phyloP scores from a whole-genome alignment of 2,329 filamentous ascomycete genomes.

The Penicillium vulpinum region DNA sequence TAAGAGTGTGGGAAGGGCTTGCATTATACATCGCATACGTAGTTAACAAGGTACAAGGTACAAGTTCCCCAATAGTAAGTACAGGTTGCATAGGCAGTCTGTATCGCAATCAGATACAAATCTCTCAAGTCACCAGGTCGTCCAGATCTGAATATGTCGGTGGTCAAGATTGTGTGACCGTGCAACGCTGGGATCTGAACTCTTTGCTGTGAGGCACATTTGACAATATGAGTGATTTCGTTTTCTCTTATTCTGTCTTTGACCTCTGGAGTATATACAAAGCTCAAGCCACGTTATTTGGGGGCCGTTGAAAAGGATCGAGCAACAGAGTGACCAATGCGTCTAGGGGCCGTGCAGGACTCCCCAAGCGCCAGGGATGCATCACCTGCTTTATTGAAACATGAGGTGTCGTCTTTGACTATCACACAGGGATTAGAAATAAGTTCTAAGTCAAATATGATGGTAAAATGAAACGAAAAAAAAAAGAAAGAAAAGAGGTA shows the following conservation, averaged over 20 bases:
- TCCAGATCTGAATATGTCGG: slow-evolving; percentile 23
- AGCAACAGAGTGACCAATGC: slow-evolving; percentile 4
- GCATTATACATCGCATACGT: neutral
- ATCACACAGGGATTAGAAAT: too few species aligned
- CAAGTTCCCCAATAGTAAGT: neutral
- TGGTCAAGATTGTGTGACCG: slow-evolving; percentile 18
- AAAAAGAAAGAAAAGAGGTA: neutral
- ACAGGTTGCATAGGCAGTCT: neutral
- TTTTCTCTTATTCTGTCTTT: neutral
- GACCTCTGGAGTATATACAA: neutral
- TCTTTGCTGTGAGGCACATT: too few species aligned
- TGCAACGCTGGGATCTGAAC: slow-evolving; percentile 20
- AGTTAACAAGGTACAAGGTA: neutral
- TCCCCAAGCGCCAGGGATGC: neutral
- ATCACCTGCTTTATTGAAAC: neutral
- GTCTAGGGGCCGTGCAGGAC: slow-evolving; percentile 1
- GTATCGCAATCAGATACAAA: neutral
- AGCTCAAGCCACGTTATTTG: slow-evolving; percentile 16
- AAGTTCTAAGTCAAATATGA: too few species aligned
- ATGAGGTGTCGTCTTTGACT: slow-evolving; percentile 2
- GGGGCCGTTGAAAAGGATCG: slow-evolving; percentile 14
- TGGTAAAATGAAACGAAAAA: neutral
- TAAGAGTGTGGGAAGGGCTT: neutral
- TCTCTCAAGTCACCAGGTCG: slow-evolving; percentile 12
- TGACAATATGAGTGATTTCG: neutral